A percentile compares a stretch with the other conserved stretches of the same genome.
Evolutionary conservation across 2,329 filamentous ascomycete species (phyloP).

Genomic region (Aspergillus fumigatus): DNA sequence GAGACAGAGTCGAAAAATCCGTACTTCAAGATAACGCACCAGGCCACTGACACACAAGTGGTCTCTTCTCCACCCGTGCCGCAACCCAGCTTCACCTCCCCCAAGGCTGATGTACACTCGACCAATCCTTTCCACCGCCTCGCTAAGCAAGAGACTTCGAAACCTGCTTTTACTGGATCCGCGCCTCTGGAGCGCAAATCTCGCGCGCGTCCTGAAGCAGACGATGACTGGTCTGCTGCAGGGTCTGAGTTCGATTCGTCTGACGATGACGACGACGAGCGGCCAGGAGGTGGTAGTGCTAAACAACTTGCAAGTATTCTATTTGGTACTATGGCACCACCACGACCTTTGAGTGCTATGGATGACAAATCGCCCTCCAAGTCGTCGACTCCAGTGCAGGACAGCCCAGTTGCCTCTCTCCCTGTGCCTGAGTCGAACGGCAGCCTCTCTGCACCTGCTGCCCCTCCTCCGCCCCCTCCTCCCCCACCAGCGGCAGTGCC

Average conservation of each 20-base stretch:
- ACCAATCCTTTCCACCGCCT: conserved; percentile 96
- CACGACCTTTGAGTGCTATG: conserved; percentile 78
- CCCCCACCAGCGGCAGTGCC: conserved; percentile 24
- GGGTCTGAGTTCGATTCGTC: conserved; percentile 73
- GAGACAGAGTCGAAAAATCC: conserved; percentile 87
- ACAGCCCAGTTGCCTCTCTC: conserved; percentile 32
- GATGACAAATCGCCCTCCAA: conserved; percentile 60
- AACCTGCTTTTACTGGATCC: conserved; percentile 48
- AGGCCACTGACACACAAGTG: conserved; percentile 54
- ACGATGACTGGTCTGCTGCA: conserved; percentile 75
- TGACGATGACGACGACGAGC: conserved; percentile 69
- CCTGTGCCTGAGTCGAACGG: conserved; percentile 25
- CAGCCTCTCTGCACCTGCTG: conserved; percentile 23
- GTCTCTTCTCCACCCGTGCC: conserved; percentile 43
- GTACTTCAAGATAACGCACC: conserved; percentile 84
- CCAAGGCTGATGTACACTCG: conserved; percentile 55
- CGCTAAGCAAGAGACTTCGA: conserved; percentile 55
- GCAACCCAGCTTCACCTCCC: conserved; percentile 33
- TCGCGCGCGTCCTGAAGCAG: conserved; percentile 56
- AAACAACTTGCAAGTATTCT: conserved; percentile 91
- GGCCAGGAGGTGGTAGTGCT: conserved; percentile 74
- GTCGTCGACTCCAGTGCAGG: conserved; percentile 43
- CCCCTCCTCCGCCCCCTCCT: conserved; percentile 29
- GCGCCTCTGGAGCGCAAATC: conserved; percentile 46
- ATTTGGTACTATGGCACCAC: conserved; percentile 95